phyloP scores from a whole-genome alignment of 352 stramenopile genomes.

The Phytophthora pisi region DNA sequence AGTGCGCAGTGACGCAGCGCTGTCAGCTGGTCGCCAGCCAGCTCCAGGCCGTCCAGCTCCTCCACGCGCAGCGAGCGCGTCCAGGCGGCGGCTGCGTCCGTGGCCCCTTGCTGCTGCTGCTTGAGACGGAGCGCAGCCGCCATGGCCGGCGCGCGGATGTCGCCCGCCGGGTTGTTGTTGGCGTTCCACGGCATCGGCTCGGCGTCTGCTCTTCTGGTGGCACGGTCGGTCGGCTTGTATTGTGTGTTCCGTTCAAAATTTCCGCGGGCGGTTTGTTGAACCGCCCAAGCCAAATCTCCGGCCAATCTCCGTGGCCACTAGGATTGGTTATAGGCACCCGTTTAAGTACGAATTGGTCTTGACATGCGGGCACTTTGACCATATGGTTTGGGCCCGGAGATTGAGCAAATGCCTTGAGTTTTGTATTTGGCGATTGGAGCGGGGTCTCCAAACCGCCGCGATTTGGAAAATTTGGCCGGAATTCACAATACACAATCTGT shows the following conservation, averaged over 20 bases:
- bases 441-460: too few species aligned
- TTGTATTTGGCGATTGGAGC: too few species aligned
- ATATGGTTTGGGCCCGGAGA: too few species aligned
- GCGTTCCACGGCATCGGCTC: constrained; percentile 78
- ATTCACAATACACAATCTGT: constrained; percentile 26
- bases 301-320: too few species aligned
- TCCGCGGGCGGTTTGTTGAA: too few species aligned
- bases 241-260: too few species aligned
- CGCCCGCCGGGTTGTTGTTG: constrained; percentile 85
- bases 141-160: constrained; percentile 78
- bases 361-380: too few species aligned
- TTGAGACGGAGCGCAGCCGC: constrained; percentile 58
- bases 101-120: constrained; percentile 41
- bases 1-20: constrained; percentile 58
- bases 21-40: constrained; percentile 20
- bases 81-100: constrained; percentile 33
- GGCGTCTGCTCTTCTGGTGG: constrained; percentile 14
- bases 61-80: constrained; percentile 43
- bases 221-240: not conserved
- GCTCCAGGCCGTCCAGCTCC: constrained; percentile 47
- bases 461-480: too few species aligned
- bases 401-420: too few species aligned
- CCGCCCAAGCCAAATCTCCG: too few species aligned
- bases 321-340: too few species aligned
- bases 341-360: too few species aligned